A percentile compares a stretch with the other conserved stretches of the same genome.
Conservation (phyloP, 169 alveolate genomes). For the Cryptosporidium viatorum region DNA sequence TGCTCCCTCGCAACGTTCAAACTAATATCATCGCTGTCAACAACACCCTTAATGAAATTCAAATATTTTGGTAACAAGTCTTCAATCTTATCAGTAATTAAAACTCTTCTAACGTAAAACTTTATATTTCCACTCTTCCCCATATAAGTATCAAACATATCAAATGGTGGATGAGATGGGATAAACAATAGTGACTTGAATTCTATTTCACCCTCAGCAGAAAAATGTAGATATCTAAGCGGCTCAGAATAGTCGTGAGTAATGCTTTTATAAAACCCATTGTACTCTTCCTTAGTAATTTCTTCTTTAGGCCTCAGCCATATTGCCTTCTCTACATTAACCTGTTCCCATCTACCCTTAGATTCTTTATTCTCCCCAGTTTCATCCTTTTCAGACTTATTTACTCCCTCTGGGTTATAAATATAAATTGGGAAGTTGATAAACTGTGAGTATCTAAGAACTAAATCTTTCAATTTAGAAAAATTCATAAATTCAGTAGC, state of each 20-base stretch:
- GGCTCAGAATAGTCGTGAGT: constrained; percentile 96
- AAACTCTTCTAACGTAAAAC: constrained; percentile 89
- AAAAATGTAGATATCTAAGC: constrained; percentile 96
- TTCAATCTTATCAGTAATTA: constrained; percentile 93
- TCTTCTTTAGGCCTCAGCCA: constrained; percentile 97
- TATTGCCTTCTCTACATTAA: constrained; percentile 97
- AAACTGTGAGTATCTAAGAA: constrained; percentile 96
- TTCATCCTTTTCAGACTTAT: constrained; percentile 83
- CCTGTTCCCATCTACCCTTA: constrained; percentile 91
- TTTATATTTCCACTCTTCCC: constrained; percentile 69
- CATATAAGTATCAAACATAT: constrained; percentile 91
- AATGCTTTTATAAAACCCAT: constrained; percentile 93
- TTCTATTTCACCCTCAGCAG: constrained; percentile 99
- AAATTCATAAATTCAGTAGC: constrained; percentile 96
- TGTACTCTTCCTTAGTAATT: constrained; percentile 95
- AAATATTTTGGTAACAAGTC: constrained; percentile 94
- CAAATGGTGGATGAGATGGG: constrained; percentile 94
- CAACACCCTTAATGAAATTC: constrained; percentile 94
- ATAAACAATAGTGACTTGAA: constrained; percentile 96
- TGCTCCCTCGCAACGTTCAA: constrained; percentile 94
- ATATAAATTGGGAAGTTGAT: constrained; percentile 95
- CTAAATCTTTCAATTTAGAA: constrained; percentile 91
- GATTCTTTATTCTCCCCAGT: constrained; percentile 78
- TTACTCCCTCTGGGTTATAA: constrained; percentile 66
- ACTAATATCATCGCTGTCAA: constrained; percentile 96